Conservation (phyloP, 1,284 basidiomycete species). For the Marasmius fiardii region DNA sequence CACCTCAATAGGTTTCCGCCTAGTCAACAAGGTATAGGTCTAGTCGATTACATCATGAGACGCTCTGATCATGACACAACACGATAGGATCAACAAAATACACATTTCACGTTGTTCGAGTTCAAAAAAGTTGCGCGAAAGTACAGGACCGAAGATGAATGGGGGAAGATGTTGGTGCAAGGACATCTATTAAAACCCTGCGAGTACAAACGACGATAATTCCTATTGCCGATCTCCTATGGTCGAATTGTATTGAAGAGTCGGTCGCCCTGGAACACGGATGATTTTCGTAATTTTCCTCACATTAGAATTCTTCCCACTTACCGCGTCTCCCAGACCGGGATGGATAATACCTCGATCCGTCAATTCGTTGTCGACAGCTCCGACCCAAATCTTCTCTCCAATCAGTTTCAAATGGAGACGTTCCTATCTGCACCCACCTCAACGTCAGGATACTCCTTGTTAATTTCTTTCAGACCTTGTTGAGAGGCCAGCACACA, state of each 20-base stretch:
- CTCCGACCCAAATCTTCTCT: slow-evolving; percentile 78
- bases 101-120: slow-evolving; percentile 86
- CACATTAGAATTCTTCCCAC: slow-evolving; percentile 22
- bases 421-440: slow-evolving; percentile 32
- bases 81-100: slow-evolving; percentile 73
- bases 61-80: slow-evolving; percentile 3
- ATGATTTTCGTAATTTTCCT: not conserved
- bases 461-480: slow-evolving; percentile 69
- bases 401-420: slow-evolving; percentile 7
- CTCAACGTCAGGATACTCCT: slow-evolving; percentile 78
- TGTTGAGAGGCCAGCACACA: slow-evolving; percentile 77
- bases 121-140: slow-evolving; percentile 67
- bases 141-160: slow-evolving; percentile 54
- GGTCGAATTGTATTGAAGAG: slow-evolving; percentile 54
- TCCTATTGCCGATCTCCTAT: slow-evolving; percentile 14
- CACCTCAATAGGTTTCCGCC: slow-evolving; percentile 75
- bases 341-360: slow-evolving; percentile 75
- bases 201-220: slow-evolving; percentile 92
- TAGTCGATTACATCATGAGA: slow-evolving; percentile 8
- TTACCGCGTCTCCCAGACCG: slow-evolving; percentile 85
- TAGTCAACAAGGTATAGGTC: slow-evolving; percentile 64
- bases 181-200: slow-evolving; percentile 84
- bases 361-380: slow-evolving; percentile 74
- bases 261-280: slow-evolving; percentile 52
- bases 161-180: slow-evolving; percentile 56